Percentiles rank a stretch among this genome's conserved stretches.
Evolutionary conservation across 83 land plant genomes (phyloP).

Genomic region (Picea engelmannii): DNA sequence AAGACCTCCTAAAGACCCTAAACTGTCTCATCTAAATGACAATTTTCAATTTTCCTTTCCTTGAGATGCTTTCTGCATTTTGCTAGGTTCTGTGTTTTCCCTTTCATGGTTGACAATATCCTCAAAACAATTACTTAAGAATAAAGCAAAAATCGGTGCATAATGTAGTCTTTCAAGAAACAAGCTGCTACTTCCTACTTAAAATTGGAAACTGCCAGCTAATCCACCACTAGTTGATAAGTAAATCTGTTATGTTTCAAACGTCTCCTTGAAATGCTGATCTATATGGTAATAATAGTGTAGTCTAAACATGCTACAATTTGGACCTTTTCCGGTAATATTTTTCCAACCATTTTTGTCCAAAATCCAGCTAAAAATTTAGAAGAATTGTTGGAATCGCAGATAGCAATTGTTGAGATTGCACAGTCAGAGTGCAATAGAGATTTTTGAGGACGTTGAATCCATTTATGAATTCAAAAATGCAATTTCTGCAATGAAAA

Average conservation of each 20-base stretch:
- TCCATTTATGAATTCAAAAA: no score
- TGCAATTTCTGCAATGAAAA: no score
- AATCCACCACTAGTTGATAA: constrained; percentile 2
- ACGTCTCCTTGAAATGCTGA: constrained; percentile 1
- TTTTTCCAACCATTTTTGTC: no score
- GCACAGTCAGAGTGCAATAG: no score
- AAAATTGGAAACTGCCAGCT: background rate
- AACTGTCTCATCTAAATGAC: background rate
- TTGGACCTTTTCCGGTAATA: no score
- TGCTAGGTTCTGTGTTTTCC: background rate
- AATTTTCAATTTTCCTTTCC: background rate
- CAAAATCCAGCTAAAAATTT: no score
- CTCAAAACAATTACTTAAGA: background rate
- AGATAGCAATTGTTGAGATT: no score
- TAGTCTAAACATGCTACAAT: no score
- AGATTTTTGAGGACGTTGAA: no score
- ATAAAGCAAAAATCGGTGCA: background rate
- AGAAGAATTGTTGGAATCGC: no score
- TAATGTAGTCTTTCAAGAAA: background rate
- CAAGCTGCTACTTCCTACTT: background rate
- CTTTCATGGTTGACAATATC: background rate
- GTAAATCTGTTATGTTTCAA: background rate
- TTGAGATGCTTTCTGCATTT: background rate
- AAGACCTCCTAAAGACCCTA: background rate
- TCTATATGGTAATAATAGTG: background rate